A percentile compares a stretch with the other conserved stretches of the same genome.
Conservation (phyloP, 495 filamentous ascomycete genomes). For the Bombardia bombarda region DNA sequence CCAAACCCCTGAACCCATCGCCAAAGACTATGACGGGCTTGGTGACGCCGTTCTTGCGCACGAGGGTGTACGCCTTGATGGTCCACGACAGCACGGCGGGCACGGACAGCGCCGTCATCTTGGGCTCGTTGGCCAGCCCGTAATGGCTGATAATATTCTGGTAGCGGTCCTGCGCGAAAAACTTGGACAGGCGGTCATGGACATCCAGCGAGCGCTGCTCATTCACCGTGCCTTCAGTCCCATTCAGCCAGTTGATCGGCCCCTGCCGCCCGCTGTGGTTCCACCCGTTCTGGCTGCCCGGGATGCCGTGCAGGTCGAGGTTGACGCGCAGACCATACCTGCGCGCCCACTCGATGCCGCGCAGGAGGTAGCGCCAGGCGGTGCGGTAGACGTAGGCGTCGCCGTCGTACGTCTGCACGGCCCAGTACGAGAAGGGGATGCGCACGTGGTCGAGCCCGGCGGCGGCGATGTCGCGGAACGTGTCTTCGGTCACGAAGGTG, state of each 20-base stretch:
- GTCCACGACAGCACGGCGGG: constrained; percentile 65
- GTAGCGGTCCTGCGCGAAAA: constrained; percentile 82
- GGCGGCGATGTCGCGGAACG: constrained; percentile 73
- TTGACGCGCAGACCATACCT: constrained; percentile 91
- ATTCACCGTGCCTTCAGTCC: constrained; percentile 59
- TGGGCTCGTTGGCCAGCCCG: constrained; percentile 82
- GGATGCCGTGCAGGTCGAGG: constrained; percentile 81
- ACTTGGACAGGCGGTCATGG: constrained; percentile 69
- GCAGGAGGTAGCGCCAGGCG: constrained; percentile 88
- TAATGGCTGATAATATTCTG: constrained; percentile 78
- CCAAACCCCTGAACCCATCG: constrained; percentile 75
- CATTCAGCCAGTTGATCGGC: constrained; percentile 67
- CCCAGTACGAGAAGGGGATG: constrained; percentile 95
- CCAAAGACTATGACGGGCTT: constrained; percentile 62
- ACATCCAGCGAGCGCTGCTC: constrained; percentile 71
- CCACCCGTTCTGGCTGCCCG: constrained; percentile 85
- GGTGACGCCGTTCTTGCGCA: constrained; percentile 61
- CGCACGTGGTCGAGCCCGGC: constrained; percentile 95
- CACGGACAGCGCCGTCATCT: constrained; percentile 57
- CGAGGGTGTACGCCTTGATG: constrained; percentile 48
- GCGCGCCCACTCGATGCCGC: constrained; percentile 87
- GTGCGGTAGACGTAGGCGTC: constrained; percentile 86
- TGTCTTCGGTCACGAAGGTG: constrained; percentile 72
- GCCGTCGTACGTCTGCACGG: constrained; percentile 71
- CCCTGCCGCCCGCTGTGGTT: constrained; percentile 78